phyloP scores from a whole-genome alignment of 1,284 basidiomycete genomes.

The Boletus sp. region DNA sequence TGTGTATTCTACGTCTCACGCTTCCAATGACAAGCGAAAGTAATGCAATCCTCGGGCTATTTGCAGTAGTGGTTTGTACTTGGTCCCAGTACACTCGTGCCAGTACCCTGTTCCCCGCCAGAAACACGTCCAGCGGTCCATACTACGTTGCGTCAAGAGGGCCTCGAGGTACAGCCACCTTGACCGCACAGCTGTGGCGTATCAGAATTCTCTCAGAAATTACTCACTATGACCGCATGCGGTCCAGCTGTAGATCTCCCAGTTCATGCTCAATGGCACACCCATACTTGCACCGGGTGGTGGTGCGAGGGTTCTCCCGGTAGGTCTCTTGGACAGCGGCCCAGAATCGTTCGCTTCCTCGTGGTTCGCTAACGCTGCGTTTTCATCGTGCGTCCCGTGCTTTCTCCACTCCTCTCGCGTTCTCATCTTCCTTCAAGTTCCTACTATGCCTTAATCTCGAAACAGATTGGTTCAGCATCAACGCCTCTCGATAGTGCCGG shows the following conservation, averaged over 20 bases:
- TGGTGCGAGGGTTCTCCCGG: slow-evolving; percentile 64
- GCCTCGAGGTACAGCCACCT: no score
- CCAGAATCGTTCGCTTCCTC: slow-evolving; percentile 36
- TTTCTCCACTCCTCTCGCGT: slow-evolving; percentile 1
- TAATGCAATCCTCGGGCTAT: no score
- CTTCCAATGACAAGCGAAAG: no score
- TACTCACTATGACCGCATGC: slow-evolving; percentile 28
- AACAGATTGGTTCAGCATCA: slow-evolving; percentile 1
- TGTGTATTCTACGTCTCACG: no score
- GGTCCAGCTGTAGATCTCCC: slow-evolving; percentile 61
- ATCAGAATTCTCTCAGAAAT: not conserved
- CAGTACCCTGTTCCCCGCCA: no score
- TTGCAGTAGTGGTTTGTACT: no score
- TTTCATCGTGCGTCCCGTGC: slow-evolving; percentile 29
- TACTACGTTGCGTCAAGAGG: no score
- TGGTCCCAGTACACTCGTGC: no score
- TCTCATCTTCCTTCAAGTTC: slow-evolving; percentile 24
- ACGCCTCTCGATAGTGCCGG: not conserved
- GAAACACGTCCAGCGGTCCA: no score
- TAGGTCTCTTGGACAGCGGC: slow-evolving; percentile 39
- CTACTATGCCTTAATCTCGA: slow-evolving; percentile 20
- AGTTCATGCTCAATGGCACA: slow-evolving; percentile 55
- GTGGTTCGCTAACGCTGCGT: slow-evolving; percentile 52
- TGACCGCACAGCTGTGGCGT: no score
- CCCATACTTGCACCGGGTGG: slow-evolving; percentile 66